Evolutionary conservation across 805 yeast genomes (phyloP), one percentile per base, ranked within the genome.

Genomic region (Teunomyces tritomae): DNA sequence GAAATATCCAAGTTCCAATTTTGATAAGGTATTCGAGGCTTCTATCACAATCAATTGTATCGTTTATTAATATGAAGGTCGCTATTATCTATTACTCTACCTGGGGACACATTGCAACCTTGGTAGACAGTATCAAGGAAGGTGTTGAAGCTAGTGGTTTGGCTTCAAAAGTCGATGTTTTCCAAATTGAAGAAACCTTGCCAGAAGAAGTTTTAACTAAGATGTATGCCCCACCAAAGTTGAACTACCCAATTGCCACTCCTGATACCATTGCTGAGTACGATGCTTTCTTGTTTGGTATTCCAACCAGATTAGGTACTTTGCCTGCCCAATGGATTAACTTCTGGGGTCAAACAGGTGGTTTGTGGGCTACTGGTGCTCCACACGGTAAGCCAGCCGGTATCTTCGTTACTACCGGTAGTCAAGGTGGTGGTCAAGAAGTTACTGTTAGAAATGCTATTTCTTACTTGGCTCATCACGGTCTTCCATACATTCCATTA

Each of bases 361-460:
- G 82, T 10, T 66, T 85, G 48, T 87, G 95, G 95, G 84, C 85
- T 46, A 49, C 64, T 35, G 91, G 92, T 55, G 79, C 80, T 26
- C 75, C 86, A 46, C 62, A 74, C 57, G 94, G 91, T 56, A 87
- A 87, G 70, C 79, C 82, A 49, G 89, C 83, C 13, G 91, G 90
- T 52, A 57, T 85, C 39, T 87, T 87, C 59, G 80, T 82, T 39
- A 76, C 87, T 46, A 84, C 92, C 4, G 89, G 87, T 50, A 72
- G 85, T 30, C 80, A 78, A 55, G 89, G 89, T 53, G 89, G 89
- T 56, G 94, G 95, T 50, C 89, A 83, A 67, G 96, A 88, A 66
- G 68, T 71, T 39, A 87, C 95, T n/a, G 72, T 77, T 13, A 74
- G 79, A 56, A 80, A 73, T 63, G 64, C 83, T 5, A 52, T 88